Evolutionary conservation across 1,139 yeast genomes (phyloP).

Genomic region (Saccharomyces hybrid): DNA sequence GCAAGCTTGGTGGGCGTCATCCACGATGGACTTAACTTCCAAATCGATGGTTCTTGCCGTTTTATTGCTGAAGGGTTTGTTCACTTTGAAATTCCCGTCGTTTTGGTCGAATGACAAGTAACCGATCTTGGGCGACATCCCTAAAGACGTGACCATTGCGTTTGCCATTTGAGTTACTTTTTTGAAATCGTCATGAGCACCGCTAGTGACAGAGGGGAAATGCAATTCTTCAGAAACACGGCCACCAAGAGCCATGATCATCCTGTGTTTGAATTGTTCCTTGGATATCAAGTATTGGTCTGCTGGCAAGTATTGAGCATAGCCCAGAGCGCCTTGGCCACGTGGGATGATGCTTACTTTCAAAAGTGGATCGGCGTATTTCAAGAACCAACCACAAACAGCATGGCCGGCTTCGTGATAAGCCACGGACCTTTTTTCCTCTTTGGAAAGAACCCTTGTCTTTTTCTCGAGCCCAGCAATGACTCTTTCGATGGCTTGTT

Average conservation of each 20-base stretch:
- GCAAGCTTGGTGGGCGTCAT: constrained; percentile 70
- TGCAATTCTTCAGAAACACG: constrained; percentile 91
- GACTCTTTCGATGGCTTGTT: constrained; percentile 92
- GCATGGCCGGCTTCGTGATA: constrained; percentile 99
- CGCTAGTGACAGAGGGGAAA: constrained; percentile 83
- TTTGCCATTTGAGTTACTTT: constrained; percentile 94
- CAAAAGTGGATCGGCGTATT: constrained; percentile 82
- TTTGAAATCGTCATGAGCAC: constrained; percentile 93
- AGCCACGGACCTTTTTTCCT: constrained; percentile 84
- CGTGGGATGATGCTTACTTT: constrained; percentile 95
- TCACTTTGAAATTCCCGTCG: constrained; percentile 42
- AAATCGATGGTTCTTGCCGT: constrained; percentile 74
- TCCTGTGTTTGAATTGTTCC: constrained; percentile 74
- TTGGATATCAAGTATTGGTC: constrained; percentile 78
- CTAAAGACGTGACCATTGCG: constrained; percentile 84
- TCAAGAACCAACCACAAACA: constrained; percentile 90
- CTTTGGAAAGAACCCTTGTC: constrained; percentile 70
- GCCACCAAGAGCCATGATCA: constrained; percentile 97
- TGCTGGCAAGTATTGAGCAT: constrained; percentile 93
- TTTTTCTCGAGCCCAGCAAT: constrained; percentile 95
- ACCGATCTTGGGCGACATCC: constrained; percentile 85
- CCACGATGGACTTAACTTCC: constrained; percentile 76
- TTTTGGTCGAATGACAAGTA: constrained; percentile 68
- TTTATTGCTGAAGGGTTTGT: constrained; percentile 86
- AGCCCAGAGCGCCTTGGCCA: constrained; percentile 95